A percentile compares a stretch with the other conserved stretches of the same genome.
Conservation (phyloP, 257 asterid genomes). For the Solanum verrucosum region DNA sequence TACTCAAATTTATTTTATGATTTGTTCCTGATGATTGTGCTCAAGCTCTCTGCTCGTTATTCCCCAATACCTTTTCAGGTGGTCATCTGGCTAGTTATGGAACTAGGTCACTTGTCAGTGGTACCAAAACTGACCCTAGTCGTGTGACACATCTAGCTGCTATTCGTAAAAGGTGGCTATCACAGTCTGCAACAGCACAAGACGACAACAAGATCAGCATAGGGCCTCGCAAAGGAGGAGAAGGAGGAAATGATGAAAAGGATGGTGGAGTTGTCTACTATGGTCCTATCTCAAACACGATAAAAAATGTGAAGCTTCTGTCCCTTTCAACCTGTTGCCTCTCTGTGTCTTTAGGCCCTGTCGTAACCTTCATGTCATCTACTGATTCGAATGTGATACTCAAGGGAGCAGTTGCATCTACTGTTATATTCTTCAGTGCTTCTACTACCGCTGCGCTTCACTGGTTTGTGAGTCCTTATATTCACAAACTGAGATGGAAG, state of each 20-base stretch:
- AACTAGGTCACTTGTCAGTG: constrained; percentile 6
- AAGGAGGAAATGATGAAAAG: constrained; percentile 34
- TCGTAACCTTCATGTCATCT: constrained; percentile 91
- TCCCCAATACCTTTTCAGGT: constrained; percentile 29
- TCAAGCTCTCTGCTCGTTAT: background rate
- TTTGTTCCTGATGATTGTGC: background rate
- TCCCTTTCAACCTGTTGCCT: constrained; percentile 96
- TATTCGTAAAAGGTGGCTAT: constrained; percentile 35
- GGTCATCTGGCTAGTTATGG: constrained; percentile 14
- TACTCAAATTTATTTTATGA: background rate
- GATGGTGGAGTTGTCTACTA: constrained; percentile 47
- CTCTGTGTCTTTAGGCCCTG: constrained; percentile 87
- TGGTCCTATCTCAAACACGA: constrained; percentile 80
- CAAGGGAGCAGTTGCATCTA: constrained; percentile 92
- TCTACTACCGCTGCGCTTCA: constrained; percentile 83
- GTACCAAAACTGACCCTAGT: constrained; percentile 9
- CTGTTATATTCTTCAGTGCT: constrained; percentile 78
- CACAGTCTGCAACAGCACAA: constrained; percentile 39
- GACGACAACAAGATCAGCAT: constrained; percentile 49
- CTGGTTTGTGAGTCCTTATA: constrained; percentile 94
- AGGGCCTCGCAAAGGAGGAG: constrained; percentile 46
- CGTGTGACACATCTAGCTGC: constrained; percentile 10
- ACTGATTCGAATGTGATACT: constrained; percentile 64
- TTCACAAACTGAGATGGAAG: constrained; percentile 87
- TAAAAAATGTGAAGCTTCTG: constrained; percentile 90